Evolutionary conservation across 2,329 filamentous ascomycete genomes (phyloP).

Genomic region (Metarhizium anisopliae): DNA sequence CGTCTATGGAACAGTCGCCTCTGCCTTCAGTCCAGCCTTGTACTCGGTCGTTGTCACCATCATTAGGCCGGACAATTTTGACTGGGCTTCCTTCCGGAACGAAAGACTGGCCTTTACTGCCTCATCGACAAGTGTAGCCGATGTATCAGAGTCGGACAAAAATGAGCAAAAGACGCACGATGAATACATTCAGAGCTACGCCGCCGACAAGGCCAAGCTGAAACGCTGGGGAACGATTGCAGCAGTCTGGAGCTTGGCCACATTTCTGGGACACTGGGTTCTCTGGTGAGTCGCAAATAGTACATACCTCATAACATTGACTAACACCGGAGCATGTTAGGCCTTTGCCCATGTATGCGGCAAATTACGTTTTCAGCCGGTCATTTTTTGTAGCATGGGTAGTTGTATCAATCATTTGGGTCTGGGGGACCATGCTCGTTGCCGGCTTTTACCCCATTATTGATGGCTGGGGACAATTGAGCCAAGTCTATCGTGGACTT

Average conservation of each 20-base stretch:
- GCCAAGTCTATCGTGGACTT: constrained; percentile 10
- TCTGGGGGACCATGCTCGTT: constrained; percentile 41
- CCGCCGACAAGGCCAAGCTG: constrained; percentile 24
- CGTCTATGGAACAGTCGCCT: constrained; percentile 37
- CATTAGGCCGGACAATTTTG: constrained; percentile 30
- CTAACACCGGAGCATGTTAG: constrained; percentile 5
- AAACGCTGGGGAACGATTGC: constrained; percentile 38
- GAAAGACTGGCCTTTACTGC: constrained; percentile 29
- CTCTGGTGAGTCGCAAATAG: constrained; percentile 28
- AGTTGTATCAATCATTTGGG: constrained; percentile 41
- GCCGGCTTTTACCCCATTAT: constrained; percentile 40
- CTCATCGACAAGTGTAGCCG: neutral
- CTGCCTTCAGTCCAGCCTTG: constrained; percentile 29
- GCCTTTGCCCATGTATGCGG: constrained; percentile 45
- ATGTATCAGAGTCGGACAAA: constrained; percentile 8
- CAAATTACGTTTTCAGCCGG: constrained; percentile 38
- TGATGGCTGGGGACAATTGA: constrained; percentile 29
- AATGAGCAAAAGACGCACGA: constrained; percentile 13
- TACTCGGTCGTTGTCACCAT: constrained; percentile 39
- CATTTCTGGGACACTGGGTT: constrained; percentile 44
- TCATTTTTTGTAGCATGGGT: constrained; percentile 42
- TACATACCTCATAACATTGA: neutral
- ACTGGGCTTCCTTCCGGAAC: constrained; percentile 30
- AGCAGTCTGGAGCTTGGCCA: constrained; percentile 36
- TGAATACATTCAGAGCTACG: constrained; percentile 16